Base-by-base conservation (phyloP, 1,284 basidiomycete genomes). In the Xerocomus alliaceus region DNA sequence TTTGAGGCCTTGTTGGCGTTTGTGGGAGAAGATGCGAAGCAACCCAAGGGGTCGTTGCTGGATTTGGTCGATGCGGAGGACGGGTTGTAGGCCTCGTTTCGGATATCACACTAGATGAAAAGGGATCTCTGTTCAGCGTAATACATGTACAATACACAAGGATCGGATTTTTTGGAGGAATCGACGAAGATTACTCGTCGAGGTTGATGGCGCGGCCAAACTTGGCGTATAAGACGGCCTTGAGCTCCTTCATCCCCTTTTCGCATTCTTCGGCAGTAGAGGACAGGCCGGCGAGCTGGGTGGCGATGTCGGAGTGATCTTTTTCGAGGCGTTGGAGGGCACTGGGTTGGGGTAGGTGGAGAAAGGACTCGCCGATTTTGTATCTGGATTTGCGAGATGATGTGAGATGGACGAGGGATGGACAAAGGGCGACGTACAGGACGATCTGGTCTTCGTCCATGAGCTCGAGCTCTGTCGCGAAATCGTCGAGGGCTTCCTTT, bases 161-260 rank as follows among this genome's bases (percentile, higher is more conserved):
- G n/a, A n/a, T n/a, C n/a, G n/a, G n/a, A n/a, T n/a, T n/a, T n/a
- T n/a, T n/a, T n/a, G n/a, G n/a, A 7, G 11, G 41, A 17, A 35
- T 35, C 34, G 35, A 17, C 11, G 13, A 37, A 37, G 35, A 17
- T 11, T 71, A 89, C 70, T 90, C 89, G 75, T 96, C 94, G 56
- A 96, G 84, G 76, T 96, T 98, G 79, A 98, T 98, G 58, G 95
- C 92, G 56, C 85, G 88, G 34, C 95, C 95, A 73, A 98, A 97
- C 78, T 95, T 96, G 42, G 92, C 93, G 73, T 97, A 97, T 69
- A 98, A 76, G 6, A 84, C 76, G 31, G 94, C 88, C 77, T 99
- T 98, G 55, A 98, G 85, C 63, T 88, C 85, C 71, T 93, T 92
- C 97, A 98, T 98, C 66, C 90, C 85, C 42, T 80, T 84, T 70